These are phyloP conservation scores for Furcasterigmium sp. DNA, from an alignment of 2,329 filamentous ascomycete genomes.

Conservation along the genomic window DNA sequence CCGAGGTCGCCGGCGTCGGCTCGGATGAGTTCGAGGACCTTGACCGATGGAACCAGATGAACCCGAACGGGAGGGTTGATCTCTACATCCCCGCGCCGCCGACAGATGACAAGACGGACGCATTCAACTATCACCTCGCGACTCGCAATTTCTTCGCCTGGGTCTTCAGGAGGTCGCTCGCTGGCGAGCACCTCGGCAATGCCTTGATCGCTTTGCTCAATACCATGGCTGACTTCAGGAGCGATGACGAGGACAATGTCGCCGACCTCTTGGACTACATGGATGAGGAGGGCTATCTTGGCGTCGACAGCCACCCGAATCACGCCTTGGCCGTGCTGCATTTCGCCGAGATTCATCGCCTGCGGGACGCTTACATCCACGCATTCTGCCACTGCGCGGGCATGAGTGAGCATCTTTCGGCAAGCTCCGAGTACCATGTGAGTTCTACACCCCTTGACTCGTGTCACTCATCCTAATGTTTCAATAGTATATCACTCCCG, in stretches of 20 bases:
- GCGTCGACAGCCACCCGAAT: slow-evolving; percentile 59
- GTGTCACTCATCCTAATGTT: too few relatives aligned
- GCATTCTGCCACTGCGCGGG: slow-evolving; percentile 75
- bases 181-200: slow-evolving; percentile 60
- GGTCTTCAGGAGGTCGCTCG: slow-evolving; percentile 58
- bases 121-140: slow-evolving; percentile 59
- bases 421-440: slow-evolving; percentile 57
- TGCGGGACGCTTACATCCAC: slow-evolving; percentile 63
- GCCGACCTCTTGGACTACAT: slow-evolving; percentile 60
- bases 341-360: slow-evolving; percentile 60
- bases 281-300: slow-evolving; percentile 63
- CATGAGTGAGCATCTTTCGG: slow-evolving; percentile 59
- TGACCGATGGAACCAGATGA: slow-evolving; percentile 22
- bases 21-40: slow-evolving; percentile 17
- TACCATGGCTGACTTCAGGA: slow-evolving; percentile 58
- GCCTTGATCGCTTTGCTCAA: slow-evolving; percentile 61
- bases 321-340: slow-evolving; percentile 64
- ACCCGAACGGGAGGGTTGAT: slow-evolving; percentile 38
- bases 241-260: slow-evolving; percentile 47
- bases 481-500: slow-evolving; percentile 39
- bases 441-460: slow-evolving; percentile 18
- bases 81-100: slow-evolving; percentile 66
- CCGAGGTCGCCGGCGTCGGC: slow-evolving; percentile 4
- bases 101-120: slow-evolving; percentile 43
- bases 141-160: slow-evolving; percentile 75